A percentile compares a stretch with the other conserved stretches of the same genome.
These are phyloP conservation scores for maize (Zea mays) DNA, from an alignment of 176 grass and related monocot genomes.

Conservation along the genomic window DNA sequence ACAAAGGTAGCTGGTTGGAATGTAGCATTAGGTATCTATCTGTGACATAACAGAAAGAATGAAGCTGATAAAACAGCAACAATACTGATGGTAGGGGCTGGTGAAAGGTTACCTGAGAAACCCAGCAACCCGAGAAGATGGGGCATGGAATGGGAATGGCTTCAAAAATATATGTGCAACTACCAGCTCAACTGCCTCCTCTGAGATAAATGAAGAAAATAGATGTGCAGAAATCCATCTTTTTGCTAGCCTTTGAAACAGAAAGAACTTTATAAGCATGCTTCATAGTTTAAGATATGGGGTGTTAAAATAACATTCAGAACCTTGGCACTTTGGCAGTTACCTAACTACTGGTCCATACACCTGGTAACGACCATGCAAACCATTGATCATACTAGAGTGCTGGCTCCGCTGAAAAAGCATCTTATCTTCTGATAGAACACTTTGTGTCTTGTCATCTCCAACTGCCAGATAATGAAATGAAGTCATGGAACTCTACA, in stretches of 20 bases:
- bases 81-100: slow-evolving; percentile 10
- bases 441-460: slow-evolving; percentile 46
- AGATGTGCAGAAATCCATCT: slow-evolving; percentile 93
- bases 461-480: slow-evolving; percentile 52
- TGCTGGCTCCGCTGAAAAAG: slow-evolving; percentile 83
- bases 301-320: background rate
- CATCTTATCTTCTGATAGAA: slow-evolving; percentile 65
- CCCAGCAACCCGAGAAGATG: slow-evolving; percentile 77
- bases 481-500: slow-evolving; percentile 27
- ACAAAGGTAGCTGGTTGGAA: background rate
- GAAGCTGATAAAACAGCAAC: slow-evolving; percentile 11
- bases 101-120: slow-evolving; percentile 76
- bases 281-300: slow-evolving; percentile 33
- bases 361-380: slow-evolving; percentile 77
- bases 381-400: slow-evolving; percentile 99
- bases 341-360: slow-evolving; percentile 90
- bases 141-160: slow-evolving; percentile 72
- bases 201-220: slow-evolving; percentile 83
- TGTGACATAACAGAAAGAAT: slow-evolving; percentile 21
- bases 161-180: slow-evolving; percentile 93
- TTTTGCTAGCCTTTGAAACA: slow-evolving; percentile 78
- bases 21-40: background rate
- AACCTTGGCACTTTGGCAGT: slow-evolving; percentile 31
- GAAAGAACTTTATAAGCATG: slow-evolving; percentile 29
- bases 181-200: slow-evolving; percentile 89